phyloP scores from a whole-genome alignment of 805 yeast genomes.

The Candida saitoana region DNA sequence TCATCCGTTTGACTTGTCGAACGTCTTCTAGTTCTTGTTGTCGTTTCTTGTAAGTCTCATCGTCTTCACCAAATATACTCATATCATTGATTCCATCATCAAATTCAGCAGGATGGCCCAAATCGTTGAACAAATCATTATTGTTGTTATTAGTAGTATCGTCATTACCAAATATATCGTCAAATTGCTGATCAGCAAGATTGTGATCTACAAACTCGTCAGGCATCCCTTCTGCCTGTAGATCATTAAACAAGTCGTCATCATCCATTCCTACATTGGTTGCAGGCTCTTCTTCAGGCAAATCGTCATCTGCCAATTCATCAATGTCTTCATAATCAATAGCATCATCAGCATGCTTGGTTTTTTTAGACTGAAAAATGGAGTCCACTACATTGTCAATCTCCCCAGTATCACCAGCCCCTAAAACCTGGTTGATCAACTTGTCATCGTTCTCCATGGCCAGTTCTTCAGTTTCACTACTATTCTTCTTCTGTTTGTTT shows the following conservation, averaged over 20 bases:
- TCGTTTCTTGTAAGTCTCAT: slow-evolving; percentile 13
- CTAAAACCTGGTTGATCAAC: slow-evolving; percentile 14
- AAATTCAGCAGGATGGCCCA: slow-evolving; percentile 7
- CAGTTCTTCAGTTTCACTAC: slow-evolving; percentile 3
- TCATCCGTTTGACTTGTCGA: slow-evolving; percentile 23
- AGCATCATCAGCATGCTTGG: slow-evolving; percentile 86
- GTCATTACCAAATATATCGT: slow-evolving; percentile 32
- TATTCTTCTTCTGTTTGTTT: too few relatives aligned
- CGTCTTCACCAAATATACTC: slow-evolving; percentile 19
- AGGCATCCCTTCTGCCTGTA: slow-evolving; percentile 13
- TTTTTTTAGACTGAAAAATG: slow-evolving; percentile 31
- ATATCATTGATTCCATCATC: slow-evolving; percentile 23
- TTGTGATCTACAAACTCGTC: slow-evolving; percentile 5
- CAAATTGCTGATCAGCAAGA: slow-evolving; percentile 36
- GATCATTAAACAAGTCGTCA: slow-evolving; percentile 22
- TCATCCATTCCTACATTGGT: slow-evolving; percentile 7
- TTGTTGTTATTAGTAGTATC: slow-evolving; percentile 19
- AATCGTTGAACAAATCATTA: slow-evolving; percentile 16
- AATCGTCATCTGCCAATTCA: slow-evolving; percentile 87
- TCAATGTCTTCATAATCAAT: slow-evolving; percentile 92
- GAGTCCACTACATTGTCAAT: slow-evolving; percentile 33
- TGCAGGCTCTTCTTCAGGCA: slow-evolving; percentile 26
- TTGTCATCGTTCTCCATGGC: slow-evolving; percentile 11
- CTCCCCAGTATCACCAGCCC: slow-evolving; percentile 27
- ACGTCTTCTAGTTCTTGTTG: slow-evolving; percentile 16